phyloP scores from a whole-genome alignment of 768 basidiomycete species.

The Lactifluus volemus region DNA sequence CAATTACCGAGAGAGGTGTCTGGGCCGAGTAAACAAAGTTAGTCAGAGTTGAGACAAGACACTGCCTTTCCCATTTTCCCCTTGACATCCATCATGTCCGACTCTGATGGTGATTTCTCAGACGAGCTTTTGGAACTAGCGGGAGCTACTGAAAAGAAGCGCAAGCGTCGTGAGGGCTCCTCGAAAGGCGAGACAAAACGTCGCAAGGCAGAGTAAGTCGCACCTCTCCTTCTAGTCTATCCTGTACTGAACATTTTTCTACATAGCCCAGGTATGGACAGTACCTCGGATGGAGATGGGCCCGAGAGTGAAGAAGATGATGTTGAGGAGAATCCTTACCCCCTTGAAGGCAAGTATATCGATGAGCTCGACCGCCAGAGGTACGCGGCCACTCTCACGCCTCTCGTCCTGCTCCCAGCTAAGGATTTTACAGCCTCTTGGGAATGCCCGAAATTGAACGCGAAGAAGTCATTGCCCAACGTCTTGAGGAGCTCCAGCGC shows the following conservation, averaged over 20 bases:
- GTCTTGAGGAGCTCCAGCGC: conserved; percentile 74
- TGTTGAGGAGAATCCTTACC: conserved; percentile 59
- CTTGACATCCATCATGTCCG: conserved; percentile 32
- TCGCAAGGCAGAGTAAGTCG: conserved; percentile 63
- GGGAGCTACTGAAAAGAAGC: conserved; percentile 58
- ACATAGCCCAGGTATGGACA: conserved; percentile 17
- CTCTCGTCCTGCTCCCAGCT: conserved; percentile 17
- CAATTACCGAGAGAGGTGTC: too few relatives aligned
- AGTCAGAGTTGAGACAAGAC: too few relatives aligned
- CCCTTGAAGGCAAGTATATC: conserved; percentile 84
- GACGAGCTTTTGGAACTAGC: conserved; percentile 80
- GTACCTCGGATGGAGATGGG: conserved; percentile 40
- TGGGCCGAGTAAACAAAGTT: too few relatives aligned
- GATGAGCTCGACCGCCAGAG: conserved; percentile 74
- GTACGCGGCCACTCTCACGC: conserved; percentile 36
- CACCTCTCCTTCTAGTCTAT: neutral
- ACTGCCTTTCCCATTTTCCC: too few relatives aligned
- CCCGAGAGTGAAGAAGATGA: conserved; percentile 60
- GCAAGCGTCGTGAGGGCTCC: conserved; percentile 44
- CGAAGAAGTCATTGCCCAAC: conserved; percentile 74
- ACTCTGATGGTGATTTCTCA: conserved; percentile 42
- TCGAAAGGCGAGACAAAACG: conserved; percentile 47
- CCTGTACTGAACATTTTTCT: neutral
- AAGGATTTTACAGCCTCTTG: conserved; percentile 47
- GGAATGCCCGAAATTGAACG: conserved; percentile 81